Evolutionary conservation across 495 filamentous ascomycete species (phyloP), one percentile per base, ranked within the genome.

Genomic region (Hypomontagnella monticulosa): DNA sequence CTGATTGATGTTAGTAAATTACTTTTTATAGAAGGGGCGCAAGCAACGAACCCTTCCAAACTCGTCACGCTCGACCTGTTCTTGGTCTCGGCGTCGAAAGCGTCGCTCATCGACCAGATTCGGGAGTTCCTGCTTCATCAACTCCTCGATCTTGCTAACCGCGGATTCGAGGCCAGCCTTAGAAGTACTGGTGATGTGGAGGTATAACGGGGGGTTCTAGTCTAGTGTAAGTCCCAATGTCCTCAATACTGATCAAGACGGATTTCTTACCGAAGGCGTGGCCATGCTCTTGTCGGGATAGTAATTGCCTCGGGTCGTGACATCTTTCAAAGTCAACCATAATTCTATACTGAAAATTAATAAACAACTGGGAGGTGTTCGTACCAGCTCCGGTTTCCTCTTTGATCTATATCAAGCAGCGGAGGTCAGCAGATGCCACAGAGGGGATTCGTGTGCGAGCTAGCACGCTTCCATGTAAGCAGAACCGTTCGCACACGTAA

Each of bases 351-450:
- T 52, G 18, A 7, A 66, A 83, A 74, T 77, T 75, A 76, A 77
- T 71, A 76, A 74, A 76, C 75, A 76, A 72, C 48, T 75, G 66
- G 69, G 71, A 76, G 71, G 85, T 78, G 73, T 83, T 89, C 95
- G 88, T 99, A 99, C 95, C 95, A 84, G 95, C 94, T 88, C 95
- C 95, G 90, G 95, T 97, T 74, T 97, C 91, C 82, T 98, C 93
- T 91, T 97, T 96, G 70, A 99, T 99, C 95, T 99, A 97, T 76
- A 92, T 91, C 91, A 95, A 86, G 90, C 85, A 90, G 80, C 78
- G 77, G 85, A 89, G 87, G 95, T 99, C 89, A 99, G 95, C 93
- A 96, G 89, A 90, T 92, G 92, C 88, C 91, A 93, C 87, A 85
- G 88, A 91, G 89, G 88, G 82, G 77, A 81, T 74, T 83, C 78